Percentiles rank a stretch among this genome's conserved stretches.
phyloP scores from a whole-genome alignment of 371 early-diverging fungal species.

The Rhizomucor miehei region DNA sequence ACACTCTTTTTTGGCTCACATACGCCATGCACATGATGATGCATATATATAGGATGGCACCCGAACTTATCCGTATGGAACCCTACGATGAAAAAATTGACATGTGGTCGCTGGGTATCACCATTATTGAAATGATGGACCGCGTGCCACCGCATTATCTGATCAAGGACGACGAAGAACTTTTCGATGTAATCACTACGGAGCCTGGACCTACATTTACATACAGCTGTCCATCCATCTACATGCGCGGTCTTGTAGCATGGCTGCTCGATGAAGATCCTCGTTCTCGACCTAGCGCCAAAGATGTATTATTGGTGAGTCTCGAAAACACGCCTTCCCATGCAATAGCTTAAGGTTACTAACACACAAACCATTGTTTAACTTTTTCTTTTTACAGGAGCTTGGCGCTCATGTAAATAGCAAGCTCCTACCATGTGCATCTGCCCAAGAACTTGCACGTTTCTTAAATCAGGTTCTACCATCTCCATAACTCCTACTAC shows the following conservation, averaged over 20 bases:
- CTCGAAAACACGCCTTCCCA: not conserved
- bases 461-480: slow-evolving; percentile 32
- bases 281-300: slow-evolving; percentile 34
- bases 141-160: slow-evolving; percentile 51
- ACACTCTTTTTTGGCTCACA: no score
- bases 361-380: no score
- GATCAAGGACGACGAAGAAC: slow-evolving; percentile 43
- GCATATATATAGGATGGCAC: slow-evolving; percentile 75
- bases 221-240: slow-evolving; percentile 48
- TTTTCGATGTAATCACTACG: slow-evolving; percentile 38
- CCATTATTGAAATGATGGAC: slow-evolving; percentile 56
- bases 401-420: slow-evolving; percentile 34
- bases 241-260: slow-evolving; percentile 48
- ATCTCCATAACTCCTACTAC: no score
- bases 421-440: slow-evolving; percentile 34
- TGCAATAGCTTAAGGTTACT: not conserved
- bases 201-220: slow-evolving; percentile 50
- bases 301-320: slow-evolving; percentile 39
- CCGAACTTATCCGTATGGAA: slow-evolving; percentile 90
- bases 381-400: slow-evolving; percentile 17
- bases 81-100: slow-evolving; percentile 89
- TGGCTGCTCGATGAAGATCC: slow-evolving; percentile 47
- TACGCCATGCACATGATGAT: no score
- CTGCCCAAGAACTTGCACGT: slow-evolving; percentile 26
- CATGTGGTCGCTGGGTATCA: slow-evolving; percentile 98